Base-by-base conservation (phyloP, 176 grass and related monocot species). In the Zoysia japonica region DNA sequence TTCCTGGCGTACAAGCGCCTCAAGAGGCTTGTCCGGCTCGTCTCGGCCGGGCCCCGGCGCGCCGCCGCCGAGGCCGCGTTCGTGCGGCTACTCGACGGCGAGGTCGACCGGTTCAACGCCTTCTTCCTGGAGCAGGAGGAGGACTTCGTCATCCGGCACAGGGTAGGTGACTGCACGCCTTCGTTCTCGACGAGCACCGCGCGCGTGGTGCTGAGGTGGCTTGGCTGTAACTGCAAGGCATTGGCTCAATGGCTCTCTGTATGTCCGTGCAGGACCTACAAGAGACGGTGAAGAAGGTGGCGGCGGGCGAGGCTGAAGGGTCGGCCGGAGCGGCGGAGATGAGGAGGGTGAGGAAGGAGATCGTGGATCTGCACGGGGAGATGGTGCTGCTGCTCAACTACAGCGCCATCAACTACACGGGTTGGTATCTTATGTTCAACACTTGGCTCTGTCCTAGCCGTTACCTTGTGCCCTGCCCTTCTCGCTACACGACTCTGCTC, bases 51-150 rank as follows among this genome's bases (percentile, higher is more conserved):
- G 12, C 5, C 57, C 3, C 7, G 5, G 2, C 40, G 17, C 67
- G 17, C 46, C 49, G 51, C 56, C 45, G 76, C 13, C 0, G 88
- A 91, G 82, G 78, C 61, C 3, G 48, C 86, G 9, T 97, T 93
- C 43, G 16, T 81, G 20, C 14, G 77, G 60, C 87, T 91, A 47
- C 84, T 97, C 57, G 52, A 89, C 42, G 77, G 68, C 70, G 84
- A 97, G 87, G 68, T 97, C 40, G 91, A 91, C 50, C 88, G 92
- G 80, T 88, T 97, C 78, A 97, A 97, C 77, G 76, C 74, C 65
- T 93, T 97, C 78, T 97, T 97, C 82, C 59, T 91, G 11, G 91
- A 97, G 82, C 88, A 88, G 83, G 94, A 97, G 80, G 94, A 93
- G 50, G 91, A 91, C 37, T 93, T 90, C 89, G 78, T 97, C 88